phyloP scores from a whole-genome alignment of 495 filamentous ascomycete species.

The Daldinia vernicosa region DNA sequence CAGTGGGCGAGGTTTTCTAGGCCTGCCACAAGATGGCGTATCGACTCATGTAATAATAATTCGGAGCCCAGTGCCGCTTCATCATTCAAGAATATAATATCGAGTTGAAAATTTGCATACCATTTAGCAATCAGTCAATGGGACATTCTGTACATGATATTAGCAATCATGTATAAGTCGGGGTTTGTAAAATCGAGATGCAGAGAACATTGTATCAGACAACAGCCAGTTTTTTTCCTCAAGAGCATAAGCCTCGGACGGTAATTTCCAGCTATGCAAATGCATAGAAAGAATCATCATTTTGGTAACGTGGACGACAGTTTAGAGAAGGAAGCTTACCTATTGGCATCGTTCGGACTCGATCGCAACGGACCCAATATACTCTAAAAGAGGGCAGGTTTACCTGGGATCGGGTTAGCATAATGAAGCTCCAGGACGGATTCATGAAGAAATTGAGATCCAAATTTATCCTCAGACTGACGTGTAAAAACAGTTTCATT shows the following conservation, averaged over 20 bases:
- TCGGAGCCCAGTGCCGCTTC: slow-evolving; percentile 99
- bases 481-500: slow-evolving; percentile 98
- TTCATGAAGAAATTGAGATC: slow-evolving; percentile 14
- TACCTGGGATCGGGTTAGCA: slow-evolving; percentile 36
- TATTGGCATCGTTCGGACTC: background rate
- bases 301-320: slow-evolving; percentile 20
- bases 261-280: slow-evolving; percentile 99
- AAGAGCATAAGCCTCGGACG: slow-evolving; percentile 84
- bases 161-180: slow-evolving; percentile 4
- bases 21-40: slow-evolving; percentile 96
- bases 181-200: background rate
- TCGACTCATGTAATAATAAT: slow-evolving; percentile 74
- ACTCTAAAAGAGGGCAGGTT: background rate
- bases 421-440: slow-evolving; percentile 32
- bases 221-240: slow-evolving; percentile 90
- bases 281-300: slow-evolving; percentile 86
- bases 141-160: background rate
- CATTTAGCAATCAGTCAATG: background rate
- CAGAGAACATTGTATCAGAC: slow-evolving; percentile 69
- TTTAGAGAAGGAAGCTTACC: slow-evolving; percentile 16
- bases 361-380: background rate
- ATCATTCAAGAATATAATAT: slow-evolving; percentile 68
- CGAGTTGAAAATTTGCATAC: slow-evolving; percentile 25
- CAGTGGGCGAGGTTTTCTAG: slow-evolving; percentile 99
- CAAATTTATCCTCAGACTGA: slow-evolving; percentile 84